These are phyloP conservation scores for Nepenthes gracilis DNA, from an alignment of 148 eudicot genomes.

Conservation along the genomic window DNA sequence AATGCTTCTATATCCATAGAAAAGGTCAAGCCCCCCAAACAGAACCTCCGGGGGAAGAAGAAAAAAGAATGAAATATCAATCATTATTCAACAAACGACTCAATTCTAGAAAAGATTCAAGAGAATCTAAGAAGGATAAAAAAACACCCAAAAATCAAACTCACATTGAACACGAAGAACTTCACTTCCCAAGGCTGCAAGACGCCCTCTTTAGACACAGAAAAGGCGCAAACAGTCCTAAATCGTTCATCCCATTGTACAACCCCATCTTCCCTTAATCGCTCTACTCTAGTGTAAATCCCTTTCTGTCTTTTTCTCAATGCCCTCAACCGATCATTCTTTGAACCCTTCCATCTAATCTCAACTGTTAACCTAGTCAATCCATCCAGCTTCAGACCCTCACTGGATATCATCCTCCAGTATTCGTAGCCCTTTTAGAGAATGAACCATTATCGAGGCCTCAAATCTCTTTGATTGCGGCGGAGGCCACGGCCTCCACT, in stretches of 20 bases:
- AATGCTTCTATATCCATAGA: too few relatives aligned
- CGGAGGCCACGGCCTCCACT: neutral
- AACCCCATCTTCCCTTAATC: neutral
- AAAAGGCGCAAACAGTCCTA: conserved; percentile 1
- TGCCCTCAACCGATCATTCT: neutral
- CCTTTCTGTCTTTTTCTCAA: neutral
- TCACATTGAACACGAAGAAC: neutral
- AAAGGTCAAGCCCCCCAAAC: too few relatives aligned
- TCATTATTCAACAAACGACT: too few relatives aligned
- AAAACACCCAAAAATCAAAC: neutral
- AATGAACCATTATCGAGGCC: neutral
- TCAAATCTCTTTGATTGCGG: neutral
- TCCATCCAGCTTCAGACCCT: neutral
- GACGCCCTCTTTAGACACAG: too few relatives aligned
- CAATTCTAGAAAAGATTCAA: too few relatives aligned
- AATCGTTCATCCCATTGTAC: neutral
- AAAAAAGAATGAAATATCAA: too few relatives aligned
- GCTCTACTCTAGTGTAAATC: neutral
- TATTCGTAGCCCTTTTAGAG: neutral
- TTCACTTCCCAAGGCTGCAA: neutral
- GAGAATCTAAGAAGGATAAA: neutral
- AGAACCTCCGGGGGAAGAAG: too few relatives aligned
- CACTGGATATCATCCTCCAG: neutral
- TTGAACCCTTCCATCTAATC: conserved; percentile 1
- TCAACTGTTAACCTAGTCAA: neutral